Base-by-base conservation (phyloP, 176 grass and related monocot species). In the Musa schizocarpa region DNA sequence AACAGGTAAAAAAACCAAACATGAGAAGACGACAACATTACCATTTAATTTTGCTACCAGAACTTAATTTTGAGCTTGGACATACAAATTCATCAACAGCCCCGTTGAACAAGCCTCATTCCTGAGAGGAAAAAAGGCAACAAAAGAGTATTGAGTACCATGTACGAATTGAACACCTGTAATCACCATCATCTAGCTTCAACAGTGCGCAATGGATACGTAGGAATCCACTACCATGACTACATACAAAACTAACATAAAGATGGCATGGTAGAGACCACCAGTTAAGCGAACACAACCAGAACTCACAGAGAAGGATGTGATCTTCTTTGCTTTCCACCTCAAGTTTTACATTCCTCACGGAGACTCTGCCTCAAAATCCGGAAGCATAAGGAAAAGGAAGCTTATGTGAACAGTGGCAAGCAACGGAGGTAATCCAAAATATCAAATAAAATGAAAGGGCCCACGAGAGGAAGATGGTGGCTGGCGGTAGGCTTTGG, bases 321-420 rank as follows among this genome's bases (percentile, higher is more conserved):
- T 64, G 11, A 25, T 14, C 8, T 2, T 69, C 27, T 17, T 51
- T 70, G 25, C 68, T 70, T 70, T 70, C 68, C 34, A 70, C 68
- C 34, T 52, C 48, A 26, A 22, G 43, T 66, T 55, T 48, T 57
- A 57, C 17, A 22, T 13, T 69, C 50, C 53, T 66, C 16, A 43
- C 66, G 57, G 26, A 29, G 73, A 63, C 69, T 53, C 69, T 20
- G 69, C 43, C 77, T 13, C n/a, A 80, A 73, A 80, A 73, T 23
- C 55, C 22, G 69, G 55, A 80, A 73, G 56, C 17, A 63, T 34
- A 62, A 73, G 49, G 2, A 56, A 29, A 57, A 56, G 52, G 57
- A 56, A 56, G 53, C 72, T 74, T 56, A 19, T 9, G 8, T 10
- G 52, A 56, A 10, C 21, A 57, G 50, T 27, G 13, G 53, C 22